A percentile compares a stretch with the other conserved stretches of the same genome.
Conservation (phyloP, 164 flowering plant genomes). For the Vitis cinerea region DNA sequence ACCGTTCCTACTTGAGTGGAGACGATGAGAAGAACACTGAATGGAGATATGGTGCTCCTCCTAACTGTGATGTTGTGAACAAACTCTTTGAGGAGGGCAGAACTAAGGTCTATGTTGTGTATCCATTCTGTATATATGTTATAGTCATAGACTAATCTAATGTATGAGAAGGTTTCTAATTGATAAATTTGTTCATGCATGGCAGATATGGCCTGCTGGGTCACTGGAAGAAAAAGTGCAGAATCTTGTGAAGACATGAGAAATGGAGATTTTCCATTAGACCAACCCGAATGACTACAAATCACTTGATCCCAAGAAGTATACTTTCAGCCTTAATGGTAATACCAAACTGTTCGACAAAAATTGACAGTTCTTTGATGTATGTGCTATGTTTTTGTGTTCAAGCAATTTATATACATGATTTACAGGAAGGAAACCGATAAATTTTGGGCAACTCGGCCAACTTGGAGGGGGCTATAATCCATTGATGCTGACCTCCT, state of each 20-base stretch:
- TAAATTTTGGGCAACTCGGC: not conserved
- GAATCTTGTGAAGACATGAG: constrained; percentile 28
- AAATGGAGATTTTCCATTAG: constrained; percentile 32
- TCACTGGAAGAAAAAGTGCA: constrained; percentile 32
- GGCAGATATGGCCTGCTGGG: constrained; percentile 19
- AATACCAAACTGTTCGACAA: too few relatives aligned
- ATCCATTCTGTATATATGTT: not conserved
- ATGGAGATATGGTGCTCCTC: constrained; percentile 17
- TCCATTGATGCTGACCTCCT: constrained; percentile 48
- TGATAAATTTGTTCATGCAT: not conserved
- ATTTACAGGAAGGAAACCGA: constrained; percentile 42
- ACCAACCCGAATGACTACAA: constrained; percentile 9
- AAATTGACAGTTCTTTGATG: too few relatives aligned
- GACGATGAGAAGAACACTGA: constrained; percentile 1
- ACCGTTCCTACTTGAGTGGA: constrained; percentile 16
- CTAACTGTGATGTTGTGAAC: constrained; percentile 24
- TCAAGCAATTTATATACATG: too few relatives aligned
- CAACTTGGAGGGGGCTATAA: constrained; percentile 53
- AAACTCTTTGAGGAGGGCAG: constrained; percentile 54
- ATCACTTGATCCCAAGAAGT: constrained; percentile 7
- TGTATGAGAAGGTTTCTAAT: too few relatives aligned
- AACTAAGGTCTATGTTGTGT: constrained; percentile 29
- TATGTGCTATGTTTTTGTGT: too few relatives aligned
- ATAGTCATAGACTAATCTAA: too few relatives aligned
- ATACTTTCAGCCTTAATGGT: too few relatives aligned